Evolutionary conservation across 441 rosid genomes (phyloP).

Genomic region (Erodium texanum): DNA sequence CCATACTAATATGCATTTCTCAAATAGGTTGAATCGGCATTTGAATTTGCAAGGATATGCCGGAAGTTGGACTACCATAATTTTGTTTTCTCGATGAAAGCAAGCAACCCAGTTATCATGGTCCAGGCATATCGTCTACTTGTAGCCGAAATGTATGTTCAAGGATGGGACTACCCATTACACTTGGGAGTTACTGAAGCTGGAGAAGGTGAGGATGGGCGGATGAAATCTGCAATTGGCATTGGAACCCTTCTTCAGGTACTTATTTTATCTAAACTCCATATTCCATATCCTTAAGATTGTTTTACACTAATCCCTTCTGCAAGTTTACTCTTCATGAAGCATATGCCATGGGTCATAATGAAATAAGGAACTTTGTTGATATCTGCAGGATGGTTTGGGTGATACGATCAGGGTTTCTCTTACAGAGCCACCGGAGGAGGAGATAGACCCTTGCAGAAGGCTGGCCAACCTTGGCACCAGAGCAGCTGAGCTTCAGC

Average conservation of each 20-base stretch:
- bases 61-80: constrained; percentile 88
- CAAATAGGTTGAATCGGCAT: constrained; percentile 89
- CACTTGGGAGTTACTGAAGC: constrained; percentile 99
- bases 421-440: constrained; percentile 91
- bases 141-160: constrained; percentile 88
- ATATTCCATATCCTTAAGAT: neutral
- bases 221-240: constrained; percentile 98
- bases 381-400: constrained; percentile 70
- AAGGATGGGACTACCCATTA: constrained; percentile 94
- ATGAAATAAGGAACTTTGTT: constrained; percentile 9
- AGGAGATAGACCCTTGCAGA: constrained; percentile 93
- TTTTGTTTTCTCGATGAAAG: constrained; percentile 96
- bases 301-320: neutral
- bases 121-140: constrained; percentile 95
- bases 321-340: neutral
- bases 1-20: constrained; percentile 18
- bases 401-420: constrained; percentile 98
- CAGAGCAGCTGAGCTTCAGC: constrained; percentile 67
- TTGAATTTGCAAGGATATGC: constrained; percentile 92
- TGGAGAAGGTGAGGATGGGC: constrained; percentile 99
- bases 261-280: constrained; percentile 12
- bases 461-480: constrained; percentile 81
- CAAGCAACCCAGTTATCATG: constrained; percentile 97
- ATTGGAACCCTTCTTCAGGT: constrained; percentile 97
- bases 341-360: constrained; percentile 2